Percentiles rank a stretch among this genome's conserved stretches.
Evolutionary conservation across 805 yeast species (phyloP).

Genomic region (Yamadazyma philogaea): DNA sequence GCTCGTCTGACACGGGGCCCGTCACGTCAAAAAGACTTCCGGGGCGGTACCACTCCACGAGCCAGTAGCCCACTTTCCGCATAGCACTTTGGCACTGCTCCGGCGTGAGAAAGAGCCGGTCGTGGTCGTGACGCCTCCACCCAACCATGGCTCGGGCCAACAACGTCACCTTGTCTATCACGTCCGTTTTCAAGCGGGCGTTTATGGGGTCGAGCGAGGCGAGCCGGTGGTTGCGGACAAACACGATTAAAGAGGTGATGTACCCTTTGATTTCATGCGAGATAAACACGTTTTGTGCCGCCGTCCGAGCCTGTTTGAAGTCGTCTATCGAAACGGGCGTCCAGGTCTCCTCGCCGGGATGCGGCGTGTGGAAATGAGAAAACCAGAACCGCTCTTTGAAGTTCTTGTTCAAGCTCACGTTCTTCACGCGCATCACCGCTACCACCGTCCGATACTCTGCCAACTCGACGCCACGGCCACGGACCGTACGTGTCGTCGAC

Average conservation of each 20-base stretch:
- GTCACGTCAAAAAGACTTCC: constrained; percentile 4
- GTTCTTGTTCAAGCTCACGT: constrained; percentile 12
- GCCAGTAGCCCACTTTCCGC: constrained; percentile 41
- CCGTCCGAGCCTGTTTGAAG: neutral
- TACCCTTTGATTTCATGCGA: constrained; percentile 37
- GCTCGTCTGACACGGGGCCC: constrained; percentile 7
- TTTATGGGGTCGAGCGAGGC: constrained; percentile 36
- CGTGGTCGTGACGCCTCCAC: constrained; percentile 6
- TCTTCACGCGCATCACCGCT: constrained; percentile 14
- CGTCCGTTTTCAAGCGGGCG: constrained; percentile 32
- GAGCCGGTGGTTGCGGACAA: constrained; percentile 37
- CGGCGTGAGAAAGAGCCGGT: constrained; percentile 31
- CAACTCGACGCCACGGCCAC: constrained; percentile 9
- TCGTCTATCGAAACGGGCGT: neutral
- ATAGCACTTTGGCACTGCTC: constrained; percentile 36
- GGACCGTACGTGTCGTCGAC: constrained; percentile 2
- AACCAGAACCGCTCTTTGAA: constrained; percentile 28
- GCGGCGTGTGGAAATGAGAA: constrained; percentile 15
- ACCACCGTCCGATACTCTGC: constrained; percentile 19
- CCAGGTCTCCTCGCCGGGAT: neutral
- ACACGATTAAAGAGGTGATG: constrained; percentile 35
- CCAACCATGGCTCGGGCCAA: constrained; percentile 28
- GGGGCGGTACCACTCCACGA: constrained; percentile 38
- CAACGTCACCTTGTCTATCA: constrained; percentile 26
- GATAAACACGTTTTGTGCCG: constrained; percentile 20